Percentiles rank a stretch among this genome's conserved stretches.
Conservation (phyloP, 2,329 filamentous ascomycete genomes). For the Colletotrichum brevisporum region DNA sequence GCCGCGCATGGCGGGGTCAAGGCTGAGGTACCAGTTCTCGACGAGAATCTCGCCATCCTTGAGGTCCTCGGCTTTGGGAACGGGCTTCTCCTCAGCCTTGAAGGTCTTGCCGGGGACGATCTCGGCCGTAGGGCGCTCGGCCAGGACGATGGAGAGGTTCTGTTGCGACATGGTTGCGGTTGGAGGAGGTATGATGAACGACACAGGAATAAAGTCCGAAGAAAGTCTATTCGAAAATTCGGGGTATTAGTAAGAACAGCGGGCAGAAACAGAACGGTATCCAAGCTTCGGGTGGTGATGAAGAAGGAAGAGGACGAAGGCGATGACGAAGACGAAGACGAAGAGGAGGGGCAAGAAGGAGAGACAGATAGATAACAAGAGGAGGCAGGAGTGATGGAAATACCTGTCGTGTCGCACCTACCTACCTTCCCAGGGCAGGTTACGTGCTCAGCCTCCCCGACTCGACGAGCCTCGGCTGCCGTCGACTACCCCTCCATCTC, state of each 20-base stretch:
- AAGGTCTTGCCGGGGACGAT: slow-evolving; percentile 79
- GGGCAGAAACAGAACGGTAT: not conserved
- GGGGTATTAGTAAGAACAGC: slow-evolving; percentile 4
- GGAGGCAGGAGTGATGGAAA: too few species aligned
- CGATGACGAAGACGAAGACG: too few species aligned
- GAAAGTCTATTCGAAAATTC: not conserved
- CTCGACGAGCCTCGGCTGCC: not conserved
- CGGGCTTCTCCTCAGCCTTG: slow-evolving; percentile 62
- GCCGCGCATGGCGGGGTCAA: slow-evolving; percentile 83
- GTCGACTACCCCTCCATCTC: slow-evolving; percentile 3
- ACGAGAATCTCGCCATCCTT: slow-evolving; percentile 76
- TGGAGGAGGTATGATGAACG: not conserved
- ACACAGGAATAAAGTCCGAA: not conserved
- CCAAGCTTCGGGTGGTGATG: not conserved
- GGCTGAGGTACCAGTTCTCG: slow-evolving; percentile 73
- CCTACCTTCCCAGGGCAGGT: not conserved
- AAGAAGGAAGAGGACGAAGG: not conserved
- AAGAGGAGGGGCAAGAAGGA: slow-evolving; percentile 5
- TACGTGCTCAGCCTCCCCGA: not conserved
- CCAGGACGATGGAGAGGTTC: slow-evolving; percentile 70
- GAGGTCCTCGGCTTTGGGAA: slow-evolving; percentile 66
- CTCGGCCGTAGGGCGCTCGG: slow-evolving; percentile 71
- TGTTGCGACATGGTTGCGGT: slow-evolving; percentile 56
- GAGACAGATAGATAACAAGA: not conserved
- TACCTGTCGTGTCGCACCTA: too few species aligned